Evolutionary conservation across 169 alveolate genomes (phyloP), one percentile per base, ranked within the genome.

Genomic region (Theileria orientalis): DNA sequence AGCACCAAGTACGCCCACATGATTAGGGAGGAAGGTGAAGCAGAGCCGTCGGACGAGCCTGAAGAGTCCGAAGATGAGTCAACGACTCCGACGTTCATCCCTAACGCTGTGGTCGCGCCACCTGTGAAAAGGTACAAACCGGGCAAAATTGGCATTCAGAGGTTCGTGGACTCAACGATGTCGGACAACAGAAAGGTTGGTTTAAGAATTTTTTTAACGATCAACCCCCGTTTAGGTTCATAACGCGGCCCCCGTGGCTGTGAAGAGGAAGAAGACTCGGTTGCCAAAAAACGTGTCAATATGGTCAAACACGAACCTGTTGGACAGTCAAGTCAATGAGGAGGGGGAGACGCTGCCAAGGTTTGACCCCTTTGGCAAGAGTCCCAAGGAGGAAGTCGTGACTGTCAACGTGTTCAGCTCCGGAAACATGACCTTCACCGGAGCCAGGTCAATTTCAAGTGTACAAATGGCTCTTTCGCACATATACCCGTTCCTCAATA

Each of bases 341-440:
- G 72, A 7, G 19, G 13, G 3, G 7, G 35, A 42, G 7, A 19
- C 44, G 73, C 49, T 60, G 40, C 16, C 3, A 21, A 7, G 2
- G 30, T 5, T 37, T 5, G 44, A 37, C 44, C 16, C 5, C 9
- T 37, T 0, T 56, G 16, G 23, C 25, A 2, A 29, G 30, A 68
- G 1, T 7, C n/a, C 67, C 35, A 84, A 84, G 83, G 90, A 78
- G 19, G 93, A 89, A 37, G 72, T 76, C 14, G 90, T 89, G 21
- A 76, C 93, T 2, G 85, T 86, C 7, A 84, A 79, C 41, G 89
- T 89, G 37, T 89, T 68, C 52, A 76, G 91, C 32, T 83, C 86
- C 11, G 93, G 93, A 1, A 89, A 89, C 83, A 80, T 89, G 49
- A 84, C 90, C 56, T 61, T 89, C 52, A 89, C 93, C 21, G 93